Evolutionary conservation across 306 rosid genomes (phyloP).

Genomic region (Cicer pinnatifidum): DNA sequence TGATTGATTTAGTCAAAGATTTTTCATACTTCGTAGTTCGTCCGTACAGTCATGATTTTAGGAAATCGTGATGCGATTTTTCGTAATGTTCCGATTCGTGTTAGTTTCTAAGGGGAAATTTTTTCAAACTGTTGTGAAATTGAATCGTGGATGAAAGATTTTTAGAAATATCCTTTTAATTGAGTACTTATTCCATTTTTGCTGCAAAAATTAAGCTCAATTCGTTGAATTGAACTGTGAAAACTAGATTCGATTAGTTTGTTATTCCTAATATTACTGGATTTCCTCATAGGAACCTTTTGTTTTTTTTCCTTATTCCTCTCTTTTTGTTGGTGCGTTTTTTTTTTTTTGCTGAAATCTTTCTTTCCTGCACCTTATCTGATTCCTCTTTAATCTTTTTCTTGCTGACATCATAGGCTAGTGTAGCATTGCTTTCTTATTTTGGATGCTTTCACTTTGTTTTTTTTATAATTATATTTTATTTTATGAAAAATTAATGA

Average conservation of each 20-base stretch:
- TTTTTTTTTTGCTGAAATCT: not conserved
- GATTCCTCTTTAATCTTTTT: slow-evolving; percentile 17
- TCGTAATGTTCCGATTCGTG: not conserved
- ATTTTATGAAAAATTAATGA: not conserved
- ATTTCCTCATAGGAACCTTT: not conserved
- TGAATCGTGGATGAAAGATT: not conserved
- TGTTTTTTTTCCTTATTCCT: not conserved
- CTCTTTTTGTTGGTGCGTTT: slow-evolving; percentile 31
- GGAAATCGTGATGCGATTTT: slow-evolving; percentile 15
- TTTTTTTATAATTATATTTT: not conserved
- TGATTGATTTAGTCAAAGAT: not conserved
- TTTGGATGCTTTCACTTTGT: slow-evolving; percentile 8
- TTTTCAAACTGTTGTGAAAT: not conserved
- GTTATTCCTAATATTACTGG: not conserved
- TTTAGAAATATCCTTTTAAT: not conserved
- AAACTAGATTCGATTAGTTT: slow-evolving; percentile 6
- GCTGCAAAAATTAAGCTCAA: not conserved
- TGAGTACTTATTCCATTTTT: not conserved
- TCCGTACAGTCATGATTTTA: slow-evolving; percentile 1
- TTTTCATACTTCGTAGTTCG: not conserved
- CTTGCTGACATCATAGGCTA: slow-evolving; percentile 19
- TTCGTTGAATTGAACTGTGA: slow-evolving; percentile 24
- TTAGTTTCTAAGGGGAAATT: not conserved
- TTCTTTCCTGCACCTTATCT: slow-evolving; percentile 29
- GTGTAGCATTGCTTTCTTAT: slow-evolving; percentile 10